Evolutionary conservation across 148 eudicot species (phyloP), one percentile per base, ranked within the genome.

Genomic region (Bassia scoparia): DNA sequence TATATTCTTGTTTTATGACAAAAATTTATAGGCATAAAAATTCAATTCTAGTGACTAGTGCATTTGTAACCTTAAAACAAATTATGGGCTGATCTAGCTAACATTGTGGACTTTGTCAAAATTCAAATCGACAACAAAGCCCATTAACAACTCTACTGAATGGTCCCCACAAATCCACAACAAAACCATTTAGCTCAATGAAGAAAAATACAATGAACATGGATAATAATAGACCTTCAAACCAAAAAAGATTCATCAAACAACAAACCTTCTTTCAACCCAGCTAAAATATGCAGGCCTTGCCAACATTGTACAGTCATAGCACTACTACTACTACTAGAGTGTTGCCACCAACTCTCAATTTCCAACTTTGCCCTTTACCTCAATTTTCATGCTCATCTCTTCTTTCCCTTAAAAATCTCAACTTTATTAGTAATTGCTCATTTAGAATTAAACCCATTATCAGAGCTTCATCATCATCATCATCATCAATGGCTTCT

Each of bases 401-500:
- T 77, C 35, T 5, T 31, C 12, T 33, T 48, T 43, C 66, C 60
- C 61, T 65, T 43, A 60, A 72, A 37, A 72, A 67, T 27, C 64
- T 29, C 1, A 73, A 61, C 60, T 52, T 73, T 61, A 50, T 15
- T 24, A 14, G 16, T 60, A 46, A 7, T 50, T 27, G 7, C 77
- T 67, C 77, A 61, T 3, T 78, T 55, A 49, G n/a, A 71, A 26
- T 72, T 35, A 74, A 27, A 46, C 72, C 76, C 67, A 65, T 67
- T 7, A 78, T 58, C 30, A 71, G 27, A 65, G 49, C 69, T 37
- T 27, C 68, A 44, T 49, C 76, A 18, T 37, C 53, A 27, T 59
- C 68, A 37, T 78, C 90, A 72, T 78, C 90, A 74, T 76, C 87
- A 68, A 88, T 88, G 90, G 88, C 92, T 48, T 81, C 95, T 18